These are phyloP conservation scores for Clavariopsis aquatica DNA, from an alignment of 495 filamentous ascomycete genomes.

Conservation along the genomic window DNA sequence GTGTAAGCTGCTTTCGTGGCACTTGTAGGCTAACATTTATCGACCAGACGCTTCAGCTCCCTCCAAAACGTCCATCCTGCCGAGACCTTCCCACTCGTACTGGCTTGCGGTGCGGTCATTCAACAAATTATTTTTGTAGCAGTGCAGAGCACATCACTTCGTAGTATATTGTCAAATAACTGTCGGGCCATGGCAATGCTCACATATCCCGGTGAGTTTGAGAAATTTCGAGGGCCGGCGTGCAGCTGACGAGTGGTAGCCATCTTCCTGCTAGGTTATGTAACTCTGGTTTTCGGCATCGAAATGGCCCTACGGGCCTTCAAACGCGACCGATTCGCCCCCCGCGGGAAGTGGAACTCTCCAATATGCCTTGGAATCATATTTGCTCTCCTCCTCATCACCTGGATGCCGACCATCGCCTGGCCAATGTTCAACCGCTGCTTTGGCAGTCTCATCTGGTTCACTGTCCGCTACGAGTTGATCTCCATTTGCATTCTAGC, in stretches of 20 bases:
- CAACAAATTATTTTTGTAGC: slow-evolving; percentile 39
- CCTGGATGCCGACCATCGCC: slow-evolving; percentile 36
- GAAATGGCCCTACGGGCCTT: slow-evolving; percentile 34
- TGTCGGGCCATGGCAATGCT: slow-evolving; percentile 36
- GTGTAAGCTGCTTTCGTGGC: not conserved
- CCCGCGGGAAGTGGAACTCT: slow-evolving; percentile 37
- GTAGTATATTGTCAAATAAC: slow-evolving; percentile 31
- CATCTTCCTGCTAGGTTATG: slow-evolving; percentile 37
- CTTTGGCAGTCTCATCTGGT: slow-evolving; percentile 37
- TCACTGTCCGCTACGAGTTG: slow-evolving; percentile 32
- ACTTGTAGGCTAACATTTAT: slow-evolving; percentile 6
- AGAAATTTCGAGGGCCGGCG: not conserved
- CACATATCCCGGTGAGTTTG: slow-evolving; percentile 35
- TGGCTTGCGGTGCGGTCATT: slow-evolving; percentile 36
- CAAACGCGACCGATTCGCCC: slow-evolving; percentile 30
- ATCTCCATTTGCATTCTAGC: slow-evolving; percentile 29
- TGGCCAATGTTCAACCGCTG: slow-evolving; percentile 32
- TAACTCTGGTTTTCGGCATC: slow-evolving; percentile 37
- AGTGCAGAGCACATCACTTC: slow-evolving; percentile 37
- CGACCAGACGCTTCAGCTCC: slow-evolving; percentile 25
- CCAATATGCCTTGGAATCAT: slow-evolving; percentile 32
- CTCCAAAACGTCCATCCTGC: slow-evolving; percentile 36
- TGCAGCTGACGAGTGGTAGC: slow-evolving; percentile 21
- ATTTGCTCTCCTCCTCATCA: slow-evolving; percentile 25
- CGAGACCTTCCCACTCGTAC: slow-evolving; percentile 39